Evolutionary conservation across 768 basidiomycete genomes (phyloP), one percentile per base, ranked within the genome.

Genomic region (Hirschioporus abietinus): DNA sequence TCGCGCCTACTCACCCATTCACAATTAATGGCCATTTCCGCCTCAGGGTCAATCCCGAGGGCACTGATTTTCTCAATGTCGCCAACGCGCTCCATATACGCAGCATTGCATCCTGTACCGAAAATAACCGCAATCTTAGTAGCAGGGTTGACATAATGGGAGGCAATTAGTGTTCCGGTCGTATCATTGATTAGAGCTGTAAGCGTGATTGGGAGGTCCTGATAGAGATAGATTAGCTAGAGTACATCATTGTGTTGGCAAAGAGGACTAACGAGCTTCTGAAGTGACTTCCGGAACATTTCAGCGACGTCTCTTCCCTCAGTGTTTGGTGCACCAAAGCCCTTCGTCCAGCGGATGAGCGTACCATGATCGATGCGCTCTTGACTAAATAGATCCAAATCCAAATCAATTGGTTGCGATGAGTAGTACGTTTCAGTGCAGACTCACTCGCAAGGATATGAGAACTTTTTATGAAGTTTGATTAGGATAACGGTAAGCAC

Each of bases 321-420:
- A 20, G 93, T 95, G 74, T 96, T 94, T 5, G 85, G 75, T 0
- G 92, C 92, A 35, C 95, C 95, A 72, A 99, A 99, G 69, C 97
- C 97, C 78, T 99, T 99, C n/a, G 97, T 99, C 97, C 97, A 99
- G 20, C 96, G 90, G 72, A 98, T 95, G 42, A 99, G 88, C 68
- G 86, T 85, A 25, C 95, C 96, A 68, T 98, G 94, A 76, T 99
- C 95, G 69, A 99, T 99, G 65, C 86, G 84, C 52, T 89, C 85
- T 83, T 99, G 97, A n/a, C 93, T 96, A 76, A 12, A 70, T 1
- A 62, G 23, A 24, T 15, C 60, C 36, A 61, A 76, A 12, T 69
- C 1, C 60, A 25, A 24, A 12, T 57, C 57, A 61, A 34, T 15
- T 27, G 1, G 27, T 34, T 35, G 35, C 59, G 52, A 52, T 52